Conservation (phyloP, 805 yeast species). For the Saturnispora quitensis region DNA sequence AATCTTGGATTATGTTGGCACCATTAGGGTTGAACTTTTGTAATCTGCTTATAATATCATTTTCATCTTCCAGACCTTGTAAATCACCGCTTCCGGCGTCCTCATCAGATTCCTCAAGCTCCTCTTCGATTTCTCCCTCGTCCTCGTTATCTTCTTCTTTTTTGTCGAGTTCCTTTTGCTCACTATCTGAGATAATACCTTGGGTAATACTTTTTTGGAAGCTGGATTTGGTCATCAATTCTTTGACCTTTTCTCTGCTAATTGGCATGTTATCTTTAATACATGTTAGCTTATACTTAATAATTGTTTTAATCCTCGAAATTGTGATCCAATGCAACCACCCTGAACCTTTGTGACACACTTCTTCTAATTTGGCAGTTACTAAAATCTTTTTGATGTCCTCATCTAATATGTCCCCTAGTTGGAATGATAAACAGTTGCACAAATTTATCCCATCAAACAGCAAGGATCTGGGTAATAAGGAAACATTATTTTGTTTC, state of each 20-base stretch:
- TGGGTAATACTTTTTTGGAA: slow-evolving; percentile 15
- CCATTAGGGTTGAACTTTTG: slow-evolving; percentile 30
- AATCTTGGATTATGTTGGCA: slow-evolving; percentile 18
- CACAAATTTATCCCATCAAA: slow-evolving; percentile 73
- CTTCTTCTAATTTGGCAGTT: slow-evolving; percentile 29
- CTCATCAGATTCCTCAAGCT: slow-evolving; percentile 16
- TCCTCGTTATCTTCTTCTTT: slow-evolving; percentile 20
- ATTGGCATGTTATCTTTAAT: slow-evolving; percentile 44
- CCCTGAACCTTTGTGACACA: slow-evolving; percentile 59
- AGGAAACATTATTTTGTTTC: slow-evolving; percentile 16
- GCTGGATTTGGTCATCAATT: slow-evolving; percentile 32
- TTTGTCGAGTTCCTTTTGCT: slow-evolving; percentile 22
- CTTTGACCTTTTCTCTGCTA: slow-evolving; percentile 33
- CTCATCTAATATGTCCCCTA: slow-evolving; percentile 69
- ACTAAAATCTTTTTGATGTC: slow-evolving; percentile 41
- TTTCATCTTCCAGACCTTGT: slow-evolving; percentile 20
- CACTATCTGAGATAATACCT: slow-evolving; percentile 11
- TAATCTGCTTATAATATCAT: slow-evolving; percentile 30
- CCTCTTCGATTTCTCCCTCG: slow-evolving; percentile 10
- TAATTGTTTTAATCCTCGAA: slow-evolving; percentile 54
- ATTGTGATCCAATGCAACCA: slow-evolving; percentile 66
- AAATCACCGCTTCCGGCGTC: slow-evolving; percentile 31
- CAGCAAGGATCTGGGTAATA: slow-evolving; percentile 39
- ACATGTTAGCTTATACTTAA: slow-evolving; percentile 62
- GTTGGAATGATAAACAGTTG: slow-evolving; percentile 59